Conservation (phyloP, 495 filamentous ascomycete species). For the Neurospora sp. region DNA sequence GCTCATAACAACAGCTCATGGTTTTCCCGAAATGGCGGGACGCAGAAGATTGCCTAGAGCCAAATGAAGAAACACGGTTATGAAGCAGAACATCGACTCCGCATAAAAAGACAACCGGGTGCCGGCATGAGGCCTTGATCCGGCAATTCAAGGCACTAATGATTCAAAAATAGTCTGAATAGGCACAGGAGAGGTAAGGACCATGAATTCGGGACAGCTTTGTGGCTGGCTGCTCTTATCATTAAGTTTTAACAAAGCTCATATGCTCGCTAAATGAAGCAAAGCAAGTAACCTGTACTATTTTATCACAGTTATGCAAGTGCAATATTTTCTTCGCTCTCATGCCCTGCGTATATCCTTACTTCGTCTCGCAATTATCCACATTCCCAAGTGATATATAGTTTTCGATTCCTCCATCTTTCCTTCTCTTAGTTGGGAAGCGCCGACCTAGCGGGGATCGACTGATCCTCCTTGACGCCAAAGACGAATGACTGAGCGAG, state of each 20-base stretch:
- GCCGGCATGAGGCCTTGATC: neutral
- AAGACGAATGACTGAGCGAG: conserved; percentile 56
- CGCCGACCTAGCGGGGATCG: conserved; percentile 21
- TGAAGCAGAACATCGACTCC: neutral
- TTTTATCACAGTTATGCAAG: neutral
- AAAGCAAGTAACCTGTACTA: neutral
- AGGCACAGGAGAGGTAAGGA: neutral
- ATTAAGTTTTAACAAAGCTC: neutral
- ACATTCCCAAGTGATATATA: neutral
- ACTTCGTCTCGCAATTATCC: neutral
- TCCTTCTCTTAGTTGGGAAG: conserved; percentile 1
- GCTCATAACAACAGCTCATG: neutral
- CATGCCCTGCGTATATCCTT: neutral
- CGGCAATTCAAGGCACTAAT: neutral
- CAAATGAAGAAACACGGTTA: neutral
- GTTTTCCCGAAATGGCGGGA: neutral
- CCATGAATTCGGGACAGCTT: neutral
- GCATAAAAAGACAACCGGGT: neutral
- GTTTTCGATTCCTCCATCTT: neutral
- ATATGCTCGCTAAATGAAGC: neutral
- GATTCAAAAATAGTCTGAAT: neutral
- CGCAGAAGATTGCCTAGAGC: neutral
- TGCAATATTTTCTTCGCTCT: neutral
- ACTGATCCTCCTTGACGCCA: conserved; percentile 10
- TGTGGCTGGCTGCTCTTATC: neutral